Evolutionary conservation across 768 basidiomycete genomes (phyloP), one percentile per base, ranked within the genome.

Genomic region (Podaxis sp.): DNA sequence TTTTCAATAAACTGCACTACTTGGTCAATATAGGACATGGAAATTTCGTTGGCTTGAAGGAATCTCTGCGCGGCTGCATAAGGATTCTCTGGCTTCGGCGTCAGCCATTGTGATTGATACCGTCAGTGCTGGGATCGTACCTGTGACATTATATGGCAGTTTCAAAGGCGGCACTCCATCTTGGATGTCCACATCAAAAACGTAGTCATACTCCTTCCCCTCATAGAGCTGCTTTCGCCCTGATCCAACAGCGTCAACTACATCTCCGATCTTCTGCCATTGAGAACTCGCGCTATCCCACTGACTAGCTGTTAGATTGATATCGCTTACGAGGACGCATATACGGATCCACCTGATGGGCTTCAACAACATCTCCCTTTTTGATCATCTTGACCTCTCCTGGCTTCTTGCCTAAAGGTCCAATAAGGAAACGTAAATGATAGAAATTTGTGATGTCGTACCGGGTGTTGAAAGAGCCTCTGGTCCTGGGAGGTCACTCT

Each of bases 121-220:
- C 64, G 18, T 54, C 44, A 38, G 44, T 40, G 28, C 36, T 25
- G 14, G 21, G 25, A 42, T 70, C 82, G 59, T 63, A 91, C 95
- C 95, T 48, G 85, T 82, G 25, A 83, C 86, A 70, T 98, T 98
- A 72, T 92, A 98, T 0, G 96, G 96, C 21, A 99, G 80, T 69
- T 98, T 98, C 64, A 98, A 78, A 5, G 95, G 88, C 10, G 96
- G 95, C 14, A 85, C 86, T 2, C 95, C 95, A 62, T 97, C 96
- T 68, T 93, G 83, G 27, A 98, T 89, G 68, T 98, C 97, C 37
- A 99, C 95, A 69, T 97, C 95, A 68, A 98, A 98, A n/a, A 99
- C 96, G 68, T 97, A 97, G 74, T 99, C 97, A 69, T 95, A 99
- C 74, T 98, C 96, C 69, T 89, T 88, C 16, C 97, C 97, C 66